phyloP scores from a whole-genome alignment of 345 rosid genomes.

The Rhodomyrtus tomentosa region DNA sequence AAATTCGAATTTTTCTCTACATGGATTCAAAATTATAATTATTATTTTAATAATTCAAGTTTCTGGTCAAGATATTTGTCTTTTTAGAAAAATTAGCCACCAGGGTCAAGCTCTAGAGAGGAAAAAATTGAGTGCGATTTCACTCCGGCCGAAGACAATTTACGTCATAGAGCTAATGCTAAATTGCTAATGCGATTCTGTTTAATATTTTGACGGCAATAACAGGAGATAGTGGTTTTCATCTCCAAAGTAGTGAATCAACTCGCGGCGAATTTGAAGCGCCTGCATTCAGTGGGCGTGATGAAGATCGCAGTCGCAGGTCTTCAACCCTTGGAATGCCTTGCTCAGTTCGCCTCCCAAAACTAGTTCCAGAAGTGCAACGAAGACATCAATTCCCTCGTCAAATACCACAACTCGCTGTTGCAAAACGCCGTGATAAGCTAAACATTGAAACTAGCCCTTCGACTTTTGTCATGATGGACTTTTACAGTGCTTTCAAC shows the following conservation, averaged over 20 bases:
- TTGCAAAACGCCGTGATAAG: constrained; percentile 11
- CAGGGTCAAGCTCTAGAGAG: not conserved
- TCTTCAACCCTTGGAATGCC: constrained; percentile 26
- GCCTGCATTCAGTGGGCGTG: constrained; percentile 28
- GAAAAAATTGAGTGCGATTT: not conserved
- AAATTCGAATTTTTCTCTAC: too few species aligned
- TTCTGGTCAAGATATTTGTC: too few species aligned
- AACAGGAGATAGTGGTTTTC: constrained; percentile 15
- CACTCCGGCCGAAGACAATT: not conserved
- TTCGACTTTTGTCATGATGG: constrained; percentile 17
- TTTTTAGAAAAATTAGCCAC: too few species aligned
- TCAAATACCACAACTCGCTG: too few species aligned
- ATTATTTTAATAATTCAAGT: too few species aligned
- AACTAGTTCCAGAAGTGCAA: constrained; percentile 17
- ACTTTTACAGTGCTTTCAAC: constrained; percentile 25
- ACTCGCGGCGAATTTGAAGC: constrained; percentile 16
- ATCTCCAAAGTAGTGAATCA: constrained; percentile 18
- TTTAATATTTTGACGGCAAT: not conserved
- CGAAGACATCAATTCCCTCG: not conserved
- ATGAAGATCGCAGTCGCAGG: constrained; percentile 18
- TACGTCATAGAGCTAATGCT: too few species aligned
- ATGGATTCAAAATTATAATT: too few species aligned
- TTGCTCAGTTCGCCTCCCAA: constrained; percentile 10
- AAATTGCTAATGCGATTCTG: too few species aligned
- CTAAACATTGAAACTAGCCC: constrained; percentile 15